Conservation (phyloP, 2,329 filamentous ascomycete species). For the Amauroascus verrucosus region DNA sequence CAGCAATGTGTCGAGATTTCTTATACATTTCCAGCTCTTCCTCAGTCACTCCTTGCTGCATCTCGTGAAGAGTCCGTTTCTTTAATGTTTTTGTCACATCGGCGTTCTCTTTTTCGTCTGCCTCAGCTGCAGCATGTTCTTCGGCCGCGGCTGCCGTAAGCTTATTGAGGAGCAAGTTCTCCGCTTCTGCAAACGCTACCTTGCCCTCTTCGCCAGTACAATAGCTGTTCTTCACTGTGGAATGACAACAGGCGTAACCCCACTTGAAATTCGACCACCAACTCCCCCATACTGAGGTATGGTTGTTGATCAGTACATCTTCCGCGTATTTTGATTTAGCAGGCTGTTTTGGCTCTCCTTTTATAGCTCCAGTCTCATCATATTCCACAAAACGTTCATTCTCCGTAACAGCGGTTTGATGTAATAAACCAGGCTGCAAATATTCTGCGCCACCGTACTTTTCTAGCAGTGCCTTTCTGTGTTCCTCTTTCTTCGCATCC, state of each 20-base stretch:
- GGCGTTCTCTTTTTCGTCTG: conserved; percentile 21
- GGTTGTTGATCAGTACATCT: conserved; percentile 80
- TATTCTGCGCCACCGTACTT: conserved; percentile 69
- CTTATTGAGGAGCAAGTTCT: conserved; percentile 46
- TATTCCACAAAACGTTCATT: conserved; percentile 89
- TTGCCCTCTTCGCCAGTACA: conserved; percentile 89
- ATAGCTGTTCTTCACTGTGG: conserved; percentile 89
- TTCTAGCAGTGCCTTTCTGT: conserved; percentile 60
- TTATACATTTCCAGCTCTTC: conserved; percentile 81
- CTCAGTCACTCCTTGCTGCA: conserved; percentile 67
- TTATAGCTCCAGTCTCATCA: conserved; percentile 78
- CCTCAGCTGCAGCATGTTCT: conserved; percentile 19
- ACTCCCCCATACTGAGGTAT: conserved; percentile 85
- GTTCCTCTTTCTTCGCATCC: conserved; percentile 56
- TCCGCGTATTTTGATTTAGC: conserved; percentile 88
- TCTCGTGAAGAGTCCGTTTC: conserved; percentile 68
- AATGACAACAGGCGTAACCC: conserved; percentile 95
- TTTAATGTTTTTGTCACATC: conserved; percentile 34
- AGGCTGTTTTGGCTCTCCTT: conserved; percentile 66
- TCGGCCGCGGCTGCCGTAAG: conserved; percentile 17
- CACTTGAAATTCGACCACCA: conserved; percentile 96
- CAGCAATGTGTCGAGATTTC: conserved; percentile 58
- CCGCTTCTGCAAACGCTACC: conserved; percentile 65
- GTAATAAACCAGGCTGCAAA: conserved; percentile 51
- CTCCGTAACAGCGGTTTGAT: conserved; percentile 60